Conservation (phyloP, 2,329 filamentous ascomycete genomes). For the Ophiostoma himal-ulmi region DNA sequence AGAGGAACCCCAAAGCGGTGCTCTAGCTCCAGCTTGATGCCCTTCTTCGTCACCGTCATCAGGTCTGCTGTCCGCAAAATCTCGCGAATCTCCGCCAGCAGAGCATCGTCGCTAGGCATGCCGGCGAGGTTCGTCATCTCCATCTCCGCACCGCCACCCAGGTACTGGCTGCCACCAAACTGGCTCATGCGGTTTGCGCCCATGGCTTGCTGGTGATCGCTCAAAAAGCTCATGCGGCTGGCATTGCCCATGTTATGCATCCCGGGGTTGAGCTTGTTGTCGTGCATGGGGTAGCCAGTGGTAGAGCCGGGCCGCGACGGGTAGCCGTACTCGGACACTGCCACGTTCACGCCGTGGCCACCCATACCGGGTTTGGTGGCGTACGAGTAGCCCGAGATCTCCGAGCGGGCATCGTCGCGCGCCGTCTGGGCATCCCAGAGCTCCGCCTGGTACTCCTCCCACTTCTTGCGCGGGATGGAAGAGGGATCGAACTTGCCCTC, state of each 20-base stretch:
- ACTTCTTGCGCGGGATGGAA: constrained; percentile 93
- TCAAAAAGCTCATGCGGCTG: constrained; percentile 63
- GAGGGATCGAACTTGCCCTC: constrained; percentile 96
- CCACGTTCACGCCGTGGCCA: constrained; percentile 40
- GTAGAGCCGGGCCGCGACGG: constrained; percentile 52
- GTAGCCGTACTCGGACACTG: constrained; percentile 64
- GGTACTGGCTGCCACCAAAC: constrained; percentile 54
- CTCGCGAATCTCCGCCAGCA: constrained; percentile 89
- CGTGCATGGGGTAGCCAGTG: constrained; percentile 45
- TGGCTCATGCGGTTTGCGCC: constrained; percentile 63
- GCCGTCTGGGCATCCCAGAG: constrained; percentile 90
- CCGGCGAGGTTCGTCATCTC: constrained; percentile 69
- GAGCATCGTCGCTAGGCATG: constrained; percentile 79
- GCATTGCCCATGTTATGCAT: constrained; percentile 46
- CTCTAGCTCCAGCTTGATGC: constrained; percentile 89
- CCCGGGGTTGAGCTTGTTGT: constrained; percentile 32
- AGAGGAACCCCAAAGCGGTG: constrained; percentile 79
- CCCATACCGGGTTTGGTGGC: constrained; percentile 66
- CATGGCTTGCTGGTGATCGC: constrained; percentile 42
- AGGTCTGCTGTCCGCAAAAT: constrained; percentile 87
- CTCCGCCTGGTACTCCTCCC: constrained; percentile 98
- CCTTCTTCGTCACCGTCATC: constrained; percentile 99
- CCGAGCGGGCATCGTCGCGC: constrained; percentile 75
- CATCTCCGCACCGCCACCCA: constrained; percentile 49
- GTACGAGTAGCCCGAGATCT: constrained; percentile 90